These are phyloP conservation scores for Colletotrichum lentis DNA, from an alignment of 2,329 filamentous ascomycete genomes.

Conservation along the genomic window DNA sequence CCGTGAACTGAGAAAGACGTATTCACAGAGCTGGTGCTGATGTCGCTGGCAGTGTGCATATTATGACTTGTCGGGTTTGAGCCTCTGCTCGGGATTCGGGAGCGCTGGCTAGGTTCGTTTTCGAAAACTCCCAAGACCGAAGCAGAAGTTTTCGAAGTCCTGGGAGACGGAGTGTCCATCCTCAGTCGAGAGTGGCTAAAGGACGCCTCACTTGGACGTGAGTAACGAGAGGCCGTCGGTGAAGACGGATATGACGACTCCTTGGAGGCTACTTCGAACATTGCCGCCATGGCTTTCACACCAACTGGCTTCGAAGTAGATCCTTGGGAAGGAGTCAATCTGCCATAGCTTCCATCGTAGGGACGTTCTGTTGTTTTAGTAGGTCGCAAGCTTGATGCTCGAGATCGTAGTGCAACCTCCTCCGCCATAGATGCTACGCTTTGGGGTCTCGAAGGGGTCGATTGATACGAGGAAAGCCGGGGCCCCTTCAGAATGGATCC, in stretches of 20 bases:
- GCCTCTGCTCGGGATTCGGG: background rate
- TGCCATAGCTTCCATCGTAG: background rate
- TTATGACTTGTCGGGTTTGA: background rate
- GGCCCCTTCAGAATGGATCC: background rate
- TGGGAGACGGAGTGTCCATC: conserved; percentile 40
- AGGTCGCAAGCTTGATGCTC: conserved; percentile 14
- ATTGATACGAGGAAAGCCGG: background rate
- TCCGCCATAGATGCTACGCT: conserved; percentile 27
- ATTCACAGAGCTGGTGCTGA: background rate
- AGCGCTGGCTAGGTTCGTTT: conserved; percentile 17
- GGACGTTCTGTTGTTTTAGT: conserved; percentile 9
- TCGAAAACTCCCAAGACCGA: conserved; percentile 38
- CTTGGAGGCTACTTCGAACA: conserved; percentile 55
- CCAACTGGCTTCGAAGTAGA: conserved; percentile 44
- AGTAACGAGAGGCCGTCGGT: conserved; percentile 6
- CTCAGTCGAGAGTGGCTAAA: conserved; percentile 21
- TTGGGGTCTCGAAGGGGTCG: conserved; percentile 1
- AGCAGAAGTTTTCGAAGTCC: conserved; percentile 33
- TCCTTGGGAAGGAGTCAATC: conserved; percentile 22
- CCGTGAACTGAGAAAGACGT: background rate
- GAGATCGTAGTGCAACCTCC: conserved; percentile 24
- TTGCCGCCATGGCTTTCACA: conserved; percentile 61
- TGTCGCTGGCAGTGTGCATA: background rate
- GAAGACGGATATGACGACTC: conserved; percentile 40
- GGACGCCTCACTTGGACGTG: conserved; percentile 13